Percentiles rank a stretch among this genome's conserved stretches.
phyloP scores from a whole-genome alignment of 805 yeast genomes.

The Candida peoriensis region DNA sequence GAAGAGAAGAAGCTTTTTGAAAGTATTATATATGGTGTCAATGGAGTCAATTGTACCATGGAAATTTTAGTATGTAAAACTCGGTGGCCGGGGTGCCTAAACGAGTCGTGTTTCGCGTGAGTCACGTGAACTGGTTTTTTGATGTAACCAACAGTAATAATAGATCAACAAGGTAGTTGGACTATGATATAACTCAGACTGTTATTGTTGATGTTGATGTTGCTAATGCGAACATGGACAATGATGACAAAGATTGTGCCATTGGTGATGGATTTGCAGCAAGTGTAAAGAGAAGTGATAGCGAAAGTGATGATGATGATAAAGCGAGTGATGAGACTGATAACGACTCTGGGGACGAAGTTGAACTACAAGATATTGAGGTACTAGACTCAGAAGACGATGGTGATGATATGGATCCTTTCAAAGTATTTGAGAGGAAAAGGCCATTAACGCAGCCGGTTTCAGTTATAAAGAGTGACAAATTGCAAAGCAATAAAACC shows the following conservation, averaged over 20 bases:
- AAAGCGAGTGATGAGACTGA: conserved; percentile 4
- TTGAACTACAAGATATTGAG: conserved; percentile 9
- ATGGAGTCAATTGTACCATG: no score
- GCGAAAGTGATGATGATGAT: neutral
- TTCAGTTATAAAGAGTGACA: no score
- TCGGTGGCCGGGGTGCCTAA: no score
- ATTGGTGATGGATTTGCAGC: neutral
- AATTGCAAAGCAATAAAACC: neutral
- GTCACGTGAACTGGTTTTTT: no score
- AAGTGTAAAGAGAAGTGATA: neutral
- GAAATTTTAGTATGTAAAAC: no score
- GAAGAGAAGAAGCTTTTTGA: no score
- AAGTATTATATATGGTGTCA: no score
- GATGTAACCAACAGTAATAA: no score
- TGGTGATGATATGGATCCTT: conserved; percentile 11
- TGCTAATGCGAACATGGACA: neutral
- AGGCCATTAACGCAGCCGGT: conserved; percentile 4
- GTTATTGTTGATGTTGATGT: neutral
- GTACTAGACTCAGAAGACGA: conserved; percentile 20
- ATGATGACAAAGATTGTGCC: neutral
- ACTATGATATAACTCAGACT: neutral
- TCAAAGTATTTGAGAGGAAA: conserved; percentile 4
- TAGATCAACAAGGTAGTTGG: neutral
- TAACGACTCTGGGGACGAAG: no score
- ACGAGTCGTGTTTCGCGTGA: no score